Base-by-base conservation (phyloP, 1,139 yeast species). In the Candida gigantensis region DNA sequence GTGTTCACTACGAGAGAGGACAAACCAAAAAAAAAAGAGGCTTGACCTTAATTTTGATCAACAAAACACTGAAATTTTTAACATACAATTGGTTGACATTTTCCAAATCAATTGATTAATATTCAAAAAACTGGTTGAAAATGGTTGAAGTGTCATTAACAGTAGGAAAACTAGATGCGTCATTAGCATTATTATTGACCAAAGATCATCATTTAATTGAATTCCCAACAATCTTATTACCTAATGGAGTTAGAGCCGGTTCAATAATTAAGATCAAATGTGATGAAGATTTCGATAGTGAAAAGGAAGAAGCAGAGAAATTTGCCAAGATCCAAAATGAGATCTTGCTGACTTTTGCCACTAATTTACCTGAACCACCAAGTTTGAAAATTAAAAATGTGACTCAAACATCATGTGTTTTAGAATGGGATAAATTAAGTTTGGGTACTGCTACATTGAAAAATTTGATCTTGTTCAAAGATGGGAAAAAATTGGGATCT, bases 131-230 rank as follows among this genome's bases (percentile, higher is more conserved):
- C n/a, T n/a, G n/a, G n/a, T n/a, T 7, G 16, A 40, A 14, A n/a
- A 83, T 84, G 89, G 92, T 84, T 34, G 88, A 84, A 62, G 97
- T 90, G 9, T 84, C 95, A 30, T 74, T 92, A 35, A 90, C 97
- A 1, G 97, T 92, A 12, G 98, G 98, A 32, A 90, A 90, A 65
- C 72, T 92, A 36, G 98, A 92, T 59, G 96, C 97, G 15, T 89
- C 97, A 1, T 72, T 92, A 60, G 97, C 98, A 20, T 71, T 92
- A 35, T 70, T 92, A 32, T 76, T 95, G 32, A 90, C 99, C 17
- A 79, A 84, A 42, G 97, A 90, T 59, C 97, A 90, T 58, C 97
- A 90, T 59, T 73, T 92, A 45, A 90, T 92, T 50, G 98, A 94
- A 56, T 92, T 92, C 55, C 99, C 99, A 11, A 89, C 97, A 6